phyloP scores from a whole-genome alignment of 176 grass and related monocot species.

The Ensete ventricosum region DNA sequence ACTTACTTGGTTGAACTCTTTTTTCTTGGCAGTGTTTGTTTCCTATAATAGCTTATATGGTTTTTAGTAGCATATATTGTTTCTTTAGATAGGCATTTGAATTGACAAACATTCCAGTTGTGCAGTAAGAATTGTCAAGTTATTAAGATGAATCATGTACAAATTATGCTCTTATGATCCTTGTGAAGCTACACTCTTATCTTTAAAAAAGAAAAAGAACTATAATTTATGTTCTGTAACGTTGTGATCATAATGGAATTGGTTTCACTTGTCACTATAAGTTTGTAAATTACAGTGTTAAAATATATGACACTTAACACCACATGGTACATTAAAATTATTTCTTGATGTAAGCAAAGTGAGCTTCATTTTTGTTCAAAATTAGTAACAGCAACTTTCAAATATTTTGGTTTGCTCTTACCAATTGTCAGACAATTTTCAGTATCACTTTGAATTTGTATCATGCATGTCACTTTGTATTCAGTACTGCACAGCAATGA shows the following conservation, averaged over 20 bases:
- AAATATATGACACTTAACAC: background rate
- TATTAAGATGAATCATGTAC: background rate
- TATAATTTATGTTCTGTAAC: too few species aligned
- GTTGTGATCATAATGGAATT: background rate
- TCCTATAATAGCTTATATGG: background rate
- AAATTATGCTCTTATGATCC: too few species aligned
- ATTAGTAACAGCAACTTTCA: too few species aligned
- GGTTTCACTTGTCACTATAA: background rate
- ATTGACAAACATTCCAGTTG: background rate
- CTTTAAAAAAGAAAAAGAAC: too few species aligned
- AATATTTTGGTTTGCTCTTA: background rate
- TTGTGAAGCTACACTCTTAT: too few species aligned
- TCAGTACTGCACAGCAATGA: background rate
- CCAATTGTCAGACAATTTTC: background rate
- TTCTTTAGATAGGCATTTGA: too few species aligned
- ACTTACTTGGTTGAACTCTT: background rate
- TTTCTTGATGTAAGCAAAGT: background rate
- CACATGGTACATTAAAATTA: background rate
- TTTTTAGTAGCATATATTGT: too few species aligned
- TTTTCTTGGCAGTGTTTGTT: background rate
- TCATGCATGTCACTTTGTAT: background rate
- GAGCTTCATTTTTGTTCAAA: background rate
- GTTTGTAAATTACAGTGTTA: background rate
- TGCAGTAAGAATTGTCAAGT: background rate
- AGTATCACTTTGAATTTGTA: background rate